phyloP scores from a whole-genome alignment of 2,329 filamentous ascomycete genomes.

The Nothophaeocryptopus gaeumannii region DNA sequence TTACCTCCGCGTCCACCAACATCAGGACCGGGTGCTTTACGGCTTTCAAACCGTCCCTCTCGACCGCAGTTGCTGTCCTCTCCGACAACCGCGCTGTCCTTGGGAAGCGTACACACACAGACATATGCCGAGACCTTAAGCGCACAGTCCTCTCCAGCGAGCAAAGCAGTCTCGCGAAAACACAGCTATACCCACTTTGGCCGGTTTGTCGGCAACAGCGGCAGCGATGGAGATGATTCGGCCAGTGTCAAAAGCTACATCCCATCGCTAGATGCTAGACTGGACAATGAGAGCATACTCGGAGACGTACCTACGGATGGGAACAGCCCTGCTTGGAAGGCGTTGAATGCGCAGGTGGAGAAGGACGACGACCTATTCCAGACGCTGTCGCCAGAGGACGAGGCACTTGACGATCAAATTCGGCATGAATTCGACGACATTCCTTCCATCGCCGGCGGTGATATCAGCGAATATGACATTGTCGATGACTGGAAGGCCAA shows the following conservation, averaged over 20 bases:
- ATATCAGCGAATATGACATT: constrained; percentile 55
- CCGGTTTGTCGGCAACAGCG: constrained; percentile 45
- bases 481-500: constrained; percentile 82
- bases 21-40: constrained; percentile 27
- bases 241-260: constrained; percentile 66
- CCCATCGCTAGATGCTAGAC: constrained; percentile 60
- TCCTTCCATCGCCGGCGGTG: constrained; percentile 55
- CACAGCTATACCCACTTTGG: constrained; percentile 40
- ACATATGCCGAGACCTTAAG: constrained; percentile 59
- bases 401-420: constrained; percentile 62
- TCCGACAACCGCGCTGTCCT: constrained; percentile 80
- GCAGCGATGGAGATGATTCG: constrained; percentile 60
- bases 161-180: constrained; percentile 38
- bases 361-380: constrained; percentile 60
- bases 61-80: constrained; percentile 53
- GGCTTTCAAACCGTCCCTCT: constrained; percentile 36
- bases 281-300: constrained; percentile 79
- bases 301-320: constrained; percentile 64
- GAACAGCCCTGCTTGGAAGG: constrained; percentile 66
- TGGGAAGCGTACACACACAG: constrained; percentile 75
- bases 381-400: constrained; percentile 45
- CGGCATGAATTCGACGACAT: constrained; percentile 74
- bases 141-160: constrained; percentile 28
- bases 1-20: constrained; percentile 36
- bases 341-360: constrained; percentile 62